Conservation (phyloP, 1,284 basidiomycete genomes). For the Malassezia brasiliensis region DNA sequence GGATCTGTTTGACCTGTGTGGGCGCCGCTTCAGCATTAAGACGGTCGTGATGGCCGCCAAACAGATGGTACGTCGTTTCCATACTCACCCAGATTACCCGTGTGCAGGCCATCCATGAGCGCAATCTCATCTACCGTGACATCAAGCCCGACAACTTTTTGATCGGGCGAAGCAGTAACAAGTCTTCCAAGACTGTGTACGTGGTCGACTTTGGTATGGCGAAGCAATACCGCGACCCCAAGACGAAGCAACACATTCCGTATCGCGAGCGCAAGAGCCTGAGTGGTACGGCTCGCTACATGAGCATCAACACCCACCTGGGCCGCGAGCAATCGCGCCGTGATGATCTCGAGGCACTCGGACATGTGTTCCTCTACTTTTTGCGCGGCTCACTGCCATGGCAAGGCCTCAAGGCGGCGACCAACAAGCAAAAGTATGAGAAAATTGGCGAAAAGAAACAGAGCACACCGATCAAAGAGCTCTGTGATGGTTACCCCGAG, state of each 20-base stretch:
- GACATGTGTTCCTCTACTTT: conserved; percentile 98
- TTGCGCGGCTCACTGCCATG: conserved; percentile 78
- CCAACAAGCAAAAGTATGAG: conserved; percentile 97
- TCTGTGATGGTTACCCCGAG: conserved; percentile 87
- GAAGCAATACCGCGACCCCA: conserved; percentile 92
- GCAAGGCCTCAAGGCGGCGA: conserved; percentile 92
- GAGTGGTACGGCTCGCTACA: conserved; percentile 81
- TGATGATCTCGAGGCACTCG: conserved; percentile 86
- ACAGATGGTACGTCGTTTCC: conserved; percentile 66
- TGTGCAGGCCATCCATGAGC: conserved; percentile 90
- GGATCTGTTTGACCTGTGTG: conserved; percentile 92
- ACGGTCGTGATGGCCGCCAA: conserved; percentile 93
- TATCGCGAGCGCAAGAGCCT: conserved; percentile 89
- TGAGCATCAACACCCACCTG: conserved; percentile 93
- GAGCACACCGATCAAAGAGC: conserved; percentile 84
- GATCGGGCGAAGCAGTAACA: conserved; percentile 79
- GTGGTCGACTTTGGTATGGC: conserved; percentile 94
- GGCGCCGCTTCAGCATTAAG: conserved; percentile 85
- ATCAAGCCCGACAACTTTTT: conserved; percentile 97
- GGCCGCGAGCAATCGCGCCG: conserved; percentile 87
- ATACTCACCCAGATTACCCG: conserved; percentile 48
- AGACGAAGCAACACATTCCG: conserved; percentile 92
- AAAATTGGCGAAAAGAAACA: conserved; percentile 99
- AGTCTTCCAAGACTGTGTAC: conserved; percentile 73
- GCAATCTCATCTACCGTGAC: conserved; percentile 92